These are phyloP conservation scores for Pseudonitzschia pungens DNA, from an alignment of 108 stramenopile species.

Conservation along the genomic window DNA sequence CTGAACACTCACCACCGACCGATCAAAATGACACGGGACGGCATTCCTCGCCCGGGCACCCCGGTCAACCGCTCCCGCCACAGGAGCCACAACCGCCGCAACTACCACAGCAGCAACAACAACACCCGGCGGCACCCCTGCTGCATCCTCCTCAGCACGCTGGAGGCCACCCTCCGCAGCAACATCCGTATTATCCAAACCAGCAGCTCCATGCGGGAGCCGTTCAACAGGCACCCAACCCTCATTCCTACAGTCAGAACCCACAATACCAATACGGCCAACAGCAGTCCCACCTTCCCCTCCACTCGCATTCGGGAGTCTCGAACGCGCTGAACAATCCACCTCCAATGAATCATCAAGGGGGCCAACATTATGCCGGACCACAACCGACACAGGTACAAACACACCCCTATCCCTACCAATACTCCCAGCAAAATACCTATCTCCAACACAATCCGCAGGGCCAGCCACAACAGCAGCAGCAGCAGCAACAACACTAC, in stretches of 20 bases:
- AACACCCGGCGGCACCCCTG: not conserved
- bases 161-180: slow-evolving; percentile 1
- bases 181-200: not conserved
- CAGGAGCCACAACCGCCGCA: not conserved
- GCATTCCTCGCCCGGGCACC: not conserved
- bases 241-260: not conserved
- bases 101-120: not conserved
- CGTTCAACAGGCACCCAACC: not conserved
- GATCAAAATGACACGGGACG: not conserved
- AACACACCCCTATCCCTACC: not conserved
- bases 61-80: not conserved
- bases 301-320: not conserved
- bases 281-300: not conserved
- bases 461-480: slow-evolving; percentile 3
- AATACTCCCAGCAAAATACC: not conserved
- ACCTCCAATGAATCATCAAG: not conserved
- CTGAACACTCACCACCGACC: not conserved
- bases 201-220: not conserved
- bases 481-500: slow-evolving; percentile 19
- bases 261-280: slow-evolving; percentile 12
- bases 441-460: slow-evolving; percentile 2
- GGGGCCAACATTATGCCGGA: not conserved
- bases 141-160: not conserved
- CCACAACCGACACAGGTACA: not conserved
- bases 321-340: not conserved